Conservation (phyloP, 2,329 filamentous ascomycete genomes). For the Paracamarosporium sp. region DNA sequence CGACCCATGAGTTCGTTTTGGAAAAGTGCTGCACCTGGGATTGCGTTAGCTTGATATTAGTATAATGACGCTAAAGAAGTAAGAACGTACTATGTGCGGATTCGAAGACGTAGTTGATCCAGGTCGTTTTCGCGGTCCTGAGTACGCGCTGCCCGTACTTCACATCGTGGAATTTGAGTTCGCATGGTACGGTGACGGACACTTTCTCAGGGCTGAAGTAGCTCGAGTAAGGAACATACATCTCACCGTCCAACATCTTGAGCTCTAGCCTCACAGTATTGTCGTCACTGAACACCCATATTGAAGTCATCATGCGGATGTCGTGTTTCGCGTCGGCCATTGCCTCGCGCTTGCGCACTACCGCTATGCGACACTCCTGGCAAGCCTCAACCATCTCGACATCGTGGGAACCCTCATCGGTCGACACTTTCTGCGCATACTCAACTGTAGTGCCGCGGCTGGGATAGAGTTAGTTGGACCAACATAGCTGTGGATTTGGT, state of each 20-base stretch:
- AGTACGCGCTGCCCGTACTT: slow-evolving; percentile 41
- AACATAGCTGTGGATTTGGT: background rate
- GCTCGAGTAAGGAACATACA: slow-evolving; percentile 54
- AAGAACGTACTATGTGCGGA: slow-evolving; percentile 28
- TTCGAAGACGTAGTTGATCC: slow-evolving; percentile 55
- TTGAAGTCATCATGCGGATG: slow-evolving; percentile 49
- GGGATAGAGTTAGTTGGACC: slow-evolving; percentile 2
- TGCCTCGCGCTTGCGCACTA: slow-evolving; percentile 53
- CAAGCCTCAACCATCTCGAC: slow-evolving; percentile 50
- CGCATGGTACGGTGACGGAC: slow-evolving; percentile 46
- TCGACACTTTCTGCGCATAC: slow-evolving; percentile 47
- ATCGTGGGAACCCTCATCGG: slow-evolving; percentile 43
- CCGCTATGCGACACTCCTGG: slow-evolving; percentile 48
- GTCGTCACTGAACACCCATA: slow-evolving; percentile 55
- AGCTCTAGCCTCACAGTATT: slow-evolving; percentile 51
- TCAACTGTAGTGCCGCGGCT: slow-evolving; percentile 50
- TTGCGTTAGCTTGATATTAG: slow-evolving; percentile 4
- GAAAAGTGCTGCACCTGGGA: slow-evolving; percentile 45
- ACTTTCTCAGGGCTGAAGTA: slow-evolving; percentile 56
- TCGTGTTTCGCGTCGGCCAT: slow-evolving; percentile 34
- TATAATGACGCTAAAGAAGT: background rate
- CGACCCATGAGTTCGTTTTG: slow-evolving; percentile 56
- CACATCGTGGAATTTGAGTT: slow-evolving; percentile 49
- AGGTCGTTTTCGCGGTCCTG: slow-evolving; percentile 49
- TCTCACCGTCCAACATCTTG: slow-evolving; percentile 47